Evolutionary conservation across 2,329 filamentous ascomycete genomes (phyloP).

Genomic region (Biscogniauxia marginata): DNA sequence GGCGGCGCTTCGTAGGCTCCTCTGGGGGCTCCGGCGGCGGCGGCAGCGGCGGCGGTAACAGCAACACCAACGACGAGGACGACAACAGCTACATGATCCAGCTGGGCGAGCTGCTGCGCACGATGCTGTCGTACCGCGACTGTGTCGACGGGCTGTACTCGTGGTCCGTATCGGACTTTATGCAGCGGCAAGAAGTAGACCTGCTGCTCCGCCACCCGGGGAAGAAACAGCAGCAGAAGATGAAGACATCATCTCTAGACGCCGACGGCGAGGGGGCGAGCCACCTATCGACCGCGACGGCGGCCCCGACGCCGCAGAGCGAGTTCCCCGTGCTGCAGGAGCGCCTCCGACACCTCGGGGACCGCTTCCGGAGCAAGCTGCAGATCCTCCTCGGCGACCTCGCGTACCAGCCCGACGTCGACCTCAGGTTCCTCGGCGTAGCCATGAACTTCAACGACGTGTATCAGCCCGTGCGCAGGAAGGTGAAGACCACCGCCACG

Average conservation of each 20-base stretch:
- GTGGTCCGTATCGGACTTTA: slow-evolving; percentile 93
- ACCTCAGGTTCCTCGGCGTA: slow-evolving; percentile 92
- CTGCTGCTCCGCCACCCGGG: slow-evolving; percentile 42
- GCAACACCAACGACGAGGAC: slow-evolving; percentile 59
- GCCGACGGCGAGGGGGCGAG: slow-evolving; percentile 25
- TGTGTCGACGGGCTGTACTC: slow-evolving; percentile 92
- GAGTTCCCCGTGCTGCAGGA: slow-evolving; percentile 73
- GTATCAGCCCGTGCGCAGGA: slow-evolving; percentile 74
- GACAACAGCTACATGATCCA: slow-evolving; percentile 80
- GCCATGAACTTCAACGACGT: slow-evolving; percentile 99
- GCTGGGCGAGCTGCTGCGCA: slow-evolving; percentile 86
- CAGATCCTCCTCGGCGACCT: slow-evolving; percentile 85
- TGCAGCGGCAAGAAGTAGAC: slow-evolving; percentile 79
- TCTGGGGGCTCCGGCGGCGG: slow-evolving; percentile 31
- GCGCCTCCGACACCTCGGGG: slow-evolving; percentile 68
- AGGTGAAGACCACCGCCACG: slow-evolving; percentile 46
- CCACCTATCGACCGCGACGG: slow-evolving; percentile 25
- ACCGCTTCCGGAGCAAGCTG: slow-evolving; percentile 74
- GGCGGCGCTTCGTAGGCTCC: slow-evolving; percentile 42
- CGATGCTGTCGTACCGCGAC: slow-evolving; percentile 92
- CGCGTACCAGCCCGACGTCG: slow-evolving; percentile 88
- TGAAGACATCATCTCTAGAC: slow-evolving; percentile 3
- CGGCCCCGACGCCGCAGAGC: slow-evolving; percentile 57
- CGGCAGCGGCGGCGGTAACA: slow-evolving; percentile 28
- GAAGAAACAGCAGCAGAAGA: slow-evolving; percentile 24